Base-by-base conservation (phyloP, 179 eudicot genomes). In the Gypsophila paniculata region DNA sequence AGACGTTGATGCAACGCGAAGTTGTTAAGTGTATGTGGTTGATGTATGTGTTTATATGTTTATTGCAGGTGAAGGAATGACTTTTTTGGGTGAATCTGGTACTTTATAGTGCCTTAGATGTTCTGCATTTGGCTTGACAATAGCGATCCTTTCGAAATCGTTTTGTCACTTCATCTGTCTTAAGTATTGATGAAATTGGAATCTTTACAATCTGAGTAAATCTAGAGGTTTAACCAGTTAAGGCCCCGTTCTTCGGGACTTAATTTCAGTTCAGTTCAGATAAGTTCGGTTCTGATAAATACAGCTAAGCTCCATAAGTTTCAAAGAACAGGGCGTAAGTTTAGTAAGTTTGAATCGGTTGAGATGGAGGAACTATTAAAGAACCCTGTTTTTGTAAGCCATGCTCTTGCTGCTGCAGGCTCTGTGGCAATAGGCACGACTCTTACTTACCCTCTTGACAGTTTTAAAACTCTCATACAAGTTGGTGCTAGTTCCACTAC, bases 381-480 rank as follows among this genome's bases (percentile, higher is more conserved):
- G 85, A 87, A 89, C 62, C 87, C 83, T 17, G 75, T 83, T 34
- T 84, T 89, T 72, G 89, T 83, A 6, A 83, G 86, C 79, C 98
- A 93, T 58, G 79, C 79, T 21, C 57, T 85, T 76, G 97, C 96
- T 10, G 98, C 93, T 44, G 83, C 80, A 14, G 85, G 82, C 57
- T 84, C 97, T 34, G 87, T 86, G 34, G 53, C 86, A 13, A 46
- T 93, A 34, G 85, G 89, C 71, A 84, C 91, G 51, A 84, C 82
- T 75, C 62, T 91, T 13, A 79, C 90, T 14, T 86, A 88, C 81
- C 96, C 97, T 71, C 88, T 93, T 42, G 98, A 93, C 71, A 84
- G 93, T 46, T 53, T 93, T 61, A 93, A 93, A 83, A 84, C 85
- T 74, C 87, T 93, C 36, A 68, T 84, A 58, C 97, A 93, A 89